Conservation (phyloP, 176 grass and related monocot species). For the barley (Hordeum vulgare) region DNA sequence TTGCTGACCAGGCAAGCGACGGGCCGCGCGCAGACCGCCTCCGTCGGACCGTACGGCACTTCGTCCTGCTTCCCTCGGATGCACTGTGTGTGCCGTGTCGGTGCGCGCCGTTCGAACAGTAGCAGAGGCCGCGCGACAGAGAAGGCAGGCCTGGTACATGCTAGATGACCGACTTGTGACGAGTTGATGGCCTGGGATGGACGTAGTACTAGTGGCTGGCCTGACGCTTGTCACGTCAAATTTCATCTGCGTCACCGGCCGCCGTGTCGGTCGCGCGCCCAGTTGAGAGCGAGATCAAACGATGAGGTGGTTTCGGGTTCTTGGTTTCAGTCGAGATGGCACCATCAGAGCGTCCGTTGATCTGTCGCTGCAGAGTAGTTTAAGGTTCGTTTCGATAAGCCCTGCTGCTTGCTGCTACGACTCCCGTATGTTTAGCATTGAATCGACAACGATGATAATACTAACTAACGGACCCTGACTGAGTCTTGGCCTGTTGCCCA, state of each 20-base stretch:
- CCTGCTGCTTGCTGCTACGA: background rate
- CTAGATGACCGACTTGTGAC: background rate
- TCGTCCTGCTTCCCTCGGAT: background rate
- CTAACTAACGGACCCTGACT: background rate
- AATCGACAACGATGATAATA: background rate
- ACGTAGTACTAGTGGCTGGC: background rate
- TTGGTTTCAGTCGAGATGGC: background rate
- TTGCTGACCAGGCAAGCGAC: too few species aligned
- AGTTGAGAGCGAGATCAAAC: background rate
- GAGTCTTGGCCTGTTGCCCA: background rate
- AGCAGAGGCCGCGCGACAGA: background rate
- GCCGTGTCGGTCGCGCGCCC: background rate
- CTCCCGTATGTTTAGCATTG: background rate
- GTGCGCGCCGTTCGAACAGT: background rate
- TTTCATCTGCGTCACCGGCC: background rate
- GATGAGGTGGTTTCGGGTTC: background rate
- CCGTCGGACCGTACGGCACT: background rate
- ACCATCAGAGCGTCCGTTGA: background rate
- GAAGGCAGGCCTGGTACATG: background rate
- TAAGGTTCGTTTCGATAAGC: background rate
- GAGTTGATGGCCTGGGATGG: background rate
- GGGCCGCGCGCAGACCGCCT: too few species aligned
- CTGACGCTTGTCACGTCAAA: background rate
- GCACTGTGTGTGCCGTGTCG: background rate
- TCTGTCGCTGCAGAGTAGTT: conserved; percentile 3